Evolutionary conservation across 768 basidiomycete genomes (phyloP), one percentile per base, ranked within the genome.

Genomic region (Kondoa malvinella): DNA sequence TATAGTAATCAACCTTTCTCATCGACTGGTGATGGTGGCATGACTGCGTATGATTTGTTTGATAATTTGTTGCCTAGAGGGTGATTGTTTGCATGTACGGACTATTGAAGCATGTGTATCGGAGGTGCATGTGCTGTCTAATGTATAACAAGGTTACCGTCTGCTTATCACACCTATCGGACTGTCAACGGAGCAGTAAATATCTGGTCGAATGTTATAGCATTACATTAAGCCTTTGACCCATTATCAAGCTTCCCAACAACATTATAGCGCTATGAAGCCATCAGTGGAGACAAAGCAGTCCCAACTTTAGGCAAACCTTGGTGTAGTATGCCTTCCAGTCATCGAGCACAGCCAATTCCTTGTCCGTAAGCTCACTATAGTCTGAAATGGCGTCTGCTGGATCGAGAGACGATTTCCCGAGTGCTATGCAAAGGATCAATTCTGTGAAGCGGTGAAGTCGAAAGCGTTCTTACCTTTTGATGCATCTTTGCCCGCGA

Each of bases 401-500:
- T 2, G 80, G 78, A 66, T 89, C 88, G 72, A 95, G 78, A 73
- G 88, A 92, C 64, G 89, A 91, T 84, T 85, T 86, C 57, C 91
- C 94, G 4, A 99, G 80, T 0, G 40, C 40, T 50, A 21, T 50
- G 21, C 8, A 8, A 50, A 21, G 40, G 8, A 8, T 8, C 21
- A 21, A 50, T 8, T 21, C 40, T 50, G 8, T 50, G 12, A 50
- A 8, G 40, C 21, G 40, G 40, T 8, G 40, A 8, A 50, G 21
- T 8, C 21, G 21, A 8, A 8, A 8, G 21, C 8, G 21, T 21
- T 21, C 40, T 50, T 50, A 50, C 87, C 94, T 71, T 81, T 84
- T 4, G 89, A 92, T 0, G 86, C 94, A 74, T 99, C 94, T 78
- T 88, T 94, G 58, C 92, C 94, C 33, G 92, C 89, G 76, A 97